Evolutionary conservation across 2,329 filamentous ascomycete species (phyloP), one percentile per base, ranked within the genome.

Genomic region (Botryotinia globosa): DNA sequence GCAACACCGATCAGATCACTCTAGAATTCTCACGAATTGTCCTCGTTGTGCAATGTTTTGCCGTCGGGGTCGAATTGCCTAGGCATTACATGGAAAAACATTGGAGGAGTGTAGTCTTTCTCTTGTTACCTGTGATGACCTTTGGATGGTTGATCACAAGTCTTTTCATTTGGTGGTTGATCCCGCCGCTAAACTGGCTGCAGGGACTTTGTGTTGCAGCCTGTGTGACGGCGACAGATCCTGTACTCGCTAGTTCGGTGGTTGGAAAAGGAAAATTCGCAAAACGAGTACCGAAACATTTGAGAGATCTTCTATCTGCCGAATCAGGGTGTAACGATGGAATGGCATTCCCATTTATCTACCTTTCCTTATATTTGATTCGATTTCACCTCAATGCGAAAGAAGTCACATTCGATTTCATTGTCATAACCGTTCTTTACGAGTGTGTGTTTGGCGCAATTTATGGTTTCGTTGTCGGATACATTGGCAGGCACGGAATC

Each of bases 181-280:
- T 94, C 8, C 87, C 89, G 10, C 85, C 90, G 2, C 85, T 98
- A 78, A 90, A 88, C 80, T 99, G 94, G 94, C 88, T 99, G 59
- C 94, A 98, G 81, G 93, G 92, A 80, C 87, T 99, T 72, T 91
- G 92, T 48, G 87, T 94, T 75, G 92, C 96, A 29, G 96, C 96
- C 73, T 99, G 96, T 81, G 94, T 99, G 71, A 99, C 96, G 4
- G 96, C 96, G 64, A 99, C 96, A 7, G 96, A 99, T 83, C 96
- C 96, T 72, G 96, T 99, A 77, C 85, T 99, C 80, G 96, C 96
- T 42, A 98, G 96, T 22, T 99, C 96, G 25, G 96, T 99, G 71
- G 96, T 99, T 69, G 96, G 96, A 81, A 99, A 98, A 85, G 96
- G 96, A 79, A 99, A 99, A 83, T 99, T 99, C 79, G 95, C 96